A percentile compares a stretch with the other conserved stretches of the same genome.
These are phyloP conservation scores for Paramecium tetraurelia DNA, from an alignment of 73 alveolate genomes.

Conservation along the genomic window DNA sequence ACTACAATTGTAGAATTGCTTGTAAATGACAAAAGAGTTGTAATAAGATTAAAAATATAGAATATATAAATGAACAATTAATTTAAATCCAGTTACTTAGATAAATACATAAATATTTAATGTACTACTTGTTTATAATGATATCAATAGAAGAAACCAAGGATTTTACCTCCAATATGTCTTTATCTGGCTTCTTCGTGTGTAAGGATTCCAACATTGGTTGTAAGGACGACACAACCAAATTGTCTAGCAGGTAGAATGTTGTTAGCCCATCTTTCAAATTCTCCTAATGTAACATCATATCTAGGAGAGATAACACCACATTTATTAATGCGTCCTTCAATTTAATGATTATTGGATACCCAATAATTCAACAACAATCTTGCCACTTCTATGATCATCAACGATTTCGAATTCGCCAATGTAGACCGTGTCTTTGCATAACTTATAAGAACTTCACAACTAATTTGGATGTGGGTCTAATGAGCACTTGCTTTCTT, in stretches of 20 bases:
- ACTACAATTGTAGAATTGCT: too few relatives aligned
- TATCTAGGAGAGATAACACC: conserved; percentile 98
- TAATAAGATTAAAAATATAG: neutral
- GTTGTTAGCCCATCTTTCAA: conserved; percentile 85
- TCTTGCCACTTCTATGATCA: conserved; percentile 97
- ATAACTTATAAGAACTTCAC: conserved; percentile 92
- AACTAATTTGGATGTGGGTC: conserved; percentile 97
- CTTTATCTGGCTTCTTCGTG: conserved; percentile 91
- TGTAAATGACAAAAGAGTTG: neutral
- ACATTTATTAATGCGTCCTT: conserved; percentile 95
- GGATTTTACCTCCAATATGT: conserved; percentile 97
- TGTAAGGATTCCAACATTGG: conserved; percentile 85
- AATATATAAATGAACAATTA: neutral
- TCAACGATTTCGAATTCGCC: conserved; percentile 96
- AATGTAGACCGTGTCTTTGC: conserved; percentile 97
- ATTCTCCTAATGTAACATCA: conserved; percentile 78
- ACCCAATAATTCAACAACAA: conserved; percentile 87
- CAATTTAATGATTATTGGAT: neutral
- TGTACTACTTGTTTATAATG: neutral
- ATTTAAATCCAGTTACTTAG: neutral
- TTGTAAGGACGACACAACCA: conserved; percentile 94
- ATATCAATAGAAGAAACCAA: conserved; percentile 97
- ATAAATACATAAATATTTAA: neutral
- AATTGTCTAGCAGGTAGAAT: conserved; percentile 96
- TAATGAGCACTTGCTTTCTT: conserved; percentile 81